Evolutionary conservation across 495 filamentous ascomycete genomes (phyloP).

Genomic region (Podospora sp.): DNA sequence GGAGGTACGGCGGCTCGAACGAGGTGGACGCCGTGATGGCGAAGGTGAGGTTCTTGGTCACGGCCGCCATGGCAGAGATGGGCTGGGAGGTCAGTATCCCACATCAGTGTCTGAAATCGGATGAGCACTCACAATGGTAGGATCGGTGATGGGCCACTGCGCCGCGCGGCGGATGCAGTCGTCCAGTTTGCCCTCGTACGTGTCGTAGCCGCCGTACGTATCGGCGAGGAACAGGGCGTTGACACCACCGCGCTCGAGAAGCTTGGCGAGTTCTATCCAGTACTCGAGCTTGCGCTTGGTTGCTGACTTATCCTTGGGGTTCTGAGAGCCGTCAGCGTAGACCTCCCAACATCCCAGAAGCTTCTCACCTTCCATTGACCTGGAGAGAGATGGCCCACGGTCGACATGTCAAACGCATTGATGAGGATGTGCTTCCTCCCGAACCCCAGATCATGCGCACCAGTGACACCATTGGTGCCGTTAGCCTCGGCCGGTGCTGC

Average conservation of each 20-base stretch:
- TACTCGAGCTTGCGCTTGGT: conserved; percentile 60
- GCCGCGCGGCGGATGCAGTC: conserved; percentile 49
- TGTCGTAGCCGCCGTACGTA: conserved; percentile 59
- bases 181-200: conserved; percentile 59
- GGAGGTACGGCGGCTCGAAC: conserved; percentile 60
- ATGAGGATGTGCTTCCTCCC: conserved; percentile 46
- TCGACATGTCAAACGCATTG: conserved; percentile 53
- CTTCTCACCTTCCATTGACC: conserved; percentile 52
- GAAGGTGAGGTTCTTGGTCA: conserved; percentile 57
- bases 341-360: neutral
- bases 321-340: conserved; percentile 39
- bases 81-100: conserved; percentile 22
- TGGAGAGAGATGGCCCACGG: conserved; percentile 46
- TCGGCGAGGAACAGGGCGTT: conserved; percentile 65
- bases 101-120: no score
- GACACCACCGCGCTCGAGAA: conserved; percentile 61
- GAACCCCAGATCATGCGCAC: conserved; percentile 15
- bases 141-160: conserved; percentile 60
- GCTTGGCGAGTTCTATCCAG: conserved; percentile 62
- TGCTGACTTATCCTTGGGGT: conserved; percentile 57
- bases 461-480: conserved; percentile 1
- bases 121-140: conserved; percentile 49
- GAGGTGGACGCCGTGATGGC: conserved; percentile 61
- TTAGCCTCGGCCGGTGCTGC: neutral
- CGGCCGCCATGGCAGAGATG: conserved; percentile 59